These are phyloP conservation scores for Candida arabinofermentans DNA, from an alignment of 805 yeast species.

Conservation along the genomic window DNA sequence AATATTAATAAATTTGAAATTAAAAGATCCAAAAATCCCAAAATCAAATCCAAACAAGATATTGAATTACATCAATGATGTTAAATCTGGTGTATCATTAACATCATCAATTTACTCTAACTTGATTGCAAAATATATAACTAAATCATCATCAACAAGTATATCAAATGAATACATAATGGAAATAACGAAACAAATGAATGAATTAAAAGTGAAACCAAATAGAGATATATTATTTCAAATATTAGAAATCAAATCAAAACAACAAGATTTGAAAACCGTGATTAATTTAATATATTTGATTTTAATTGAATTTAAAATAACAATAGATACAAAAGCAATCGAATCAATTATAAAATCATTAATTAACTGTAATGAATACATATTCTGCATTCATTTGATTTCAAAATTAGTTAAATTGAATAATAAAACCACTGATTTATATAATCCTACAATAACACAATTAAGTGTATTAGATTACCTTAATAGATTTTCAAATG, in stretches of 20 bases:
- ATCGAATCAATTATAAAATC: slow-evolving; percentile 8
- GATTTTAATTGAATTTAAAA: slow-evolving; percentile 6
- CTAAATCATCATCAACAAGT: neutral
- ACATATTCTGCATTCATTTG: slow-evolving; percentile 9
- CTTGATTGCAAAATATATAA: no score
- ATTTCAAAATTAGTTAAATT: slow-evolving; percentile 9
- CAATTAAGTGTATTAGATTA: neutral
- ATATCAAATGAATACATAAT: neutral
- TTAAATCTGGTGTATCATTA: slow-evolving; percentile 8
- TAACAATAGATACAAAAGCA: slow-evolving; percentile 9
- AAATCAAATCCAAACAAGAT: neutral
- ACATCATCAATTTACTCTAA: slow-evolving; percentile 10
- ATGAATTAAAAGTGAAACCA: slow-evolving; percentile 2
- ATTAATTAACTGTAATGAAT: slow-evolving; percentile 9
- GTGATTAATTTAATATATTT: slow-evolving; percentile 7
- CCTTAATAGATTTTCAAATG: neutral
- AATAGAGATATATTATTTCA: slow-evolving; percentile 10
- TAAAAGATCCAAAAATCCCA: neutral
- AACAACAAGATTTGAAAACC: slow-evolving; percentile 2
- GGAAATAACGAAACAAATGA: slow-evolving; percentile 2
- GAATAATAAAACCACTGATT: no score
- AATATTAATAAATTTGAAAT: slow-evolving; percentile 8
- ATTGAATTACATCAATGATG: slow-evolving; percentile 1
- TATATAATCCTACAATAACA: no score
- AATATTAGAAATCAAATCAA: slow-evolving; percentile 6